Evolutionary conservation across 1,284 basidiomycete genomes (phyloP), one percentile per base, ranked within the genome.

Genomic region (Boletellus sp.): DNA sequence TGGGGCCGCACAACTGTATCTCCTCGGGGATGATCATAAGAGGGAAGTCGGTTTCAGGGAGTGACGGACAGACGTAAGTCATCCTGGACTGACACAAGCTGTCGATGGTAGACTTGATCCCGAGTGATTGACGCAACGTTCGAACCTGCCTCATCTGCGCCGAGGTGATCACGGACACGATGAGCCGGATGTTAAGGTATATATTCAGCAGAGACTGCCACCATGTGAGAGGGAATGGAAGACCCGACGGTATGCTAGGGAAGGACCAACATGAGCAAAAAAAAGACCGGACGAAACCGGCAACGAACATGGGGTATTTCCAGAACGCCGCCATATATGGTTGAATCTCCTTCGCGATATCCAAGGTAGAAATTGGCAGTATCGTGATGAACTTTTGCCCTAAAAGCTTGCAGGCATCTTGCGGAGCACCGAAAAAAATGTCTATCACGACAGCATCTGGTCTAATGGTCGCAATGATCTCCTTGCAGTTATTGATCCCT

Each of bases 211-310:
- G 49, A n/a, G 35, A 35, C 12, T 50, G 33, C 44, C 44, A 51
- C 49, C 49, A 51, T 22, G 45, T 51, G 13, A 51, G 49, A 21
- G 49, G 49, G 22, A 28, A 51, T 16, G 32, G 22, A 28, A 46
- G 46, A 21, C 49, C 49, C 2, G 49, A 51, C 15, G 44, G 41
- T 11, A 46, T 1, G n/a, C 49, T 50, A 35, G 4, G 36, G 22
- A 19, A 10, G 12, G 30, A 30, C 30, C 11, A 19, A 28, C 7
- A 26, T 46, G 8, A 46, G 44, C 26, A 21, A n/a, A 16, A 33
- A 39, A 30, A 30, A 5, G 0, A 11, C 8, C 32, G 26, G n/a
- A 32, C 26, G 11, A 13, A 8, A n/a, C 21, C 2, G 2, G 13
- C 1, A 6, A 45, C 49, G 28, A 15, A 50, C 49, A n/a, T 32